Percentiles rank a stretch among this genome's conserved stretches.
phyloP scores from a whole-genome alignment of 1,284 basidiomycete genomes.

The Mycena sp. region DNA sequence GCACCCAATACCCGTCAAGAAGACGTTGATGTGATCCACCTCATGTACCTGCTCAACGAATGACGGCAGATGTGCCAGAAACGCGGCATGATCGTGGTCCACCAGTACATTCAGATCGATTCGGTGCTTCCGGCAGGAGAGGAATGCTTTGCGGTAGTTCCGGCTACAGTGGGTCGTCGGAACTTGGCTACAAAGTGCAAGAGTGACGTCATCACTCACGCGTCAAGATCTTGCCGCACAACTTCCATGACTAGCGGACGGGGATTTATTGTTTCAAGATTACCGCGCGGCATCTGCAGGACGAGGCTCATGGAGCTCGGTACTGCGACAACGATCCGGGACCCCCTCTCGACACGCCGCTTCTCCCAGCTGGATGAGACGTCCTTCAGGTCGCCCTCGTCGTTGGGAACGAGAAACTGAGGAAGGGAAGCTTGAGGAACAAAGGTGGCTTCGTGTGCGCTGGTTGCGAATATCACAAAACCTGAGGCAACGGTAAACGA shows the following conservation, averaged over 20 bases:
- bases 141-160: constrained; percentile 86
- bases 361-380: constrained; percentile 67
- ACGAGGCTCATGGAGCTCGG: constrained; percentile 91
- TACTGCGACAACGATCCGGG: constrained; percentile 85
- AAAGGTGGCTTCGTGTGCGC: constrained; percentile 85
- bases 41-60: constrained; percentile 91
- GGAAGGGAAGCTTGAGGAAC: constrained; percentile 60
- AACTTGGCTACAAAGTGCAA: not conserved
- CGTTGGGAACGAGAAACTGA: constrained; percentile 35
- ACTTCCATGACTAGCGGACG: constrained; percentile 91
- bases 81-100: constrained; percentile 78
- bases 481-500: constrained; percentile 86
- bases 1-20: constrained; percentile 87
- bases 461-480: constrained; percentile 90
- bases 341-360: constrained; percentile 87
- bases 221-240: constrained; percentile 76
- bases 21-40: constrained; percentile 93
- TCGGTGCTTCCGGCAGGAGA: constrained; percentile 92
- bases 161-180: constrained; percentile 49
- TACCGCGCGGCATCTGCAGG: constrained; percentile 98
- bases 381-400: constrained; percentile 39
- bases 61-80: constrained; percentile 67
- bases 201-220: constrained; percentile 56
- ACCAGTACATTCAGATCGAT: constrained; percentile 92
- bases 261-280: constrained; percentile 95